Conservation (phyloP, 1,284 basidiomycete species). For the Termitomyces sp. region DNA sequence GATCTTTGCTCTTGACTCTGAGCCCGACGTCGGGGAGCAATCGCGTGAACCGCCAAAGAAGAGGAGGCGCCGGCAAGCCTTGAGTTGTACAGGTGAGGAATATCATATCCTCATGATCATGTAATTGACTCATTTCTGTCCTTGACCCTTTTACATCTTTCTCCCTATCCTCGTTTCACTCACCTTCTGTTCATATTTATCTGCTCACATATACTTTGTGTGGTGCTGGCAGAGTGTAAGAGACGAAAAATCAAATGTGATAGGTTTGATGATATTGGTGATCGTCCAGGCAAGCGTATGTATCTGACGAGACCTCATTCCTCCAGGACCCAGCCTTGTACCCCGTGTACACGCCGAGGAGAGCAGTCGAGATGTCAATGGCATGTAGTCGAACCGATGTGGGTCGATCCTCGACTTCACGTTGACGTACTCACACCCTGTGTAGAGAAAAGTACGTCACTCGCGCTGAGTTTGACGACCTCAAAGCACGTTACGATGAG, state of each 20-base stretch:
- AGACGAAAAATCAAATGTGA: conserved; percentile 48
- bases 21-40: conserved; percentile 45
- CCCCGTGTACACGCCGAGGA: conserved; percentile 42
- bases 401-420: conserved; percentile 20
- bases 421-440: conserved; percentile 5
- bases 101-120: not conserved
- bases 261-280: conserved; percentile 26
- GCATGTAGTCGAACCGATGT: conserved; percentile 46
- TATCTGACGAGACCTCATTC: conserved; percentile 17
- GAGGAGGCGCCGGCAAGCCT: conserved; percentile 66
- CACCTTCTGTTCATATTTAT: conserved; percentile 16
- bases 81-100: conserved; percentile 71
- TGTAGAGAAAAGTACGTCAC: conserved; percentile 44
- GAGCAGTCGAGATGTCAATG: conserved; percentile 46
- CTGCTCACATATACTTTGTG: conserved; percentile 21
- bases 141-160: not conserved
- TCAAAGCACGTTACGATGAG: conserved; percentile 38
- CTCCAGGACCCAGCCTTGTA: conserved; percentile 39
- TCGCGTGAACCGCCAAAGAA: conserved; percentile 58
- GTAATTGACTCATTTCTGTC: not conserved
- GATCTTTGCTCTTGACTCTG: conserved; percentile 37
- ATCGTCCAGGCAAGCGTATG: not conserved
- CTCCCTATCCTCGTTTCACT: conserved; percentile 7
- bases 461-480: conserved; percentile 42
- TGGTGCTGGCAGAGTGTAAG: conserved; percentile 36